Evolutionary conservation across 2,329 filamentous ascomycete species (phyloP).

Genomic region (Fusarium chaquense): DNA sequence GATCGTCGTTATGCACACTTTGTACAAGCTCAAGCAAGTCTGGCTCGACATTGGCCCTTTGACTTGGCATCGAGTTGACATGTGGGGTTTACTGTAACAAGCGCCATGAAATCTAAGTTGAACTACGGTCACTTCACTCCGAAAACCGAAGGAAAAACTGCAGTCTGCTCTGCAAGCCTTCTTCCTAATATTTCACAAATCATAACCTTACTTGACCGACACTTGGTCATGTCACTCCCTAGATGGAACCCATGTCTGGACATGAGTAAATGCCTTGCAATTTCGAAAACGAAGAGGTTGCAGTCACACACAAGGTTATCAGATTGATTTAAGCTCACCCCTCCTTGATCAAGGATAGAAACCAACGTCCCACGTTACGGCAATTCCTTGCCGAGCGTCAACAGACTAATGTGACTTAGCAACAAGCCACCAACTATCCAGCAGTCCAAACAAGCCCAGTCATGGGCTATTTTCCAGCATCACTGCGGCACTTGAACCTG

Average conservation of each 20-base stretch:
- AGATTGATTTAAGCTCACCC: slow-evolving; percentile 26
- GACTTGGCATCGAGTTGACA: slow-evolving; percentile 4
- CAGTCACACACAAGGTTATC: slow-evolving; percentile 11
- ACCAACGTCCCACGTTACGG: slow-evolving; percentile 39
- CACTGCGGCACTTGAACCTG: neutral
- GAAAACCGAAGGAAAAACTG: neutral
- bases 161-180: neutral
- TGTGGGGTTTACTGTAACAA: slow-evolving; percentile 21
- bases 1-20: neutral
- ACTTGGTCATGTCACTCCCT: neutral
- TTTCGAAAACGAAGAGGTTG: neutral
- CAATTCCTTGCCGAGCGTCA: slow-evolving; percentile 46
- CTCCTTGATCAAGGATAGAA: neutral
- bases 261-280: slow-evolving; percentile 5
- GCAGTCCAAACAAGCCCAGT: slow-evolving; percentile 18
- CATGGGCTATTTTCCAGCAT: slow-evolving; percentile 28
- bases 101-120: neutral
- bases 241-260: neutral
- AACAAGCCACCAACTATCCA: slow-evolving; percentile 38
- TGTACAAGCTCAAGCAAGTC: slow-evolving; percentile 8
- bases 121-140: slow-evolving; percentile 1
- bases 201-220: neutral
- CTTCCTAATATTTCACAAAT: neutral
- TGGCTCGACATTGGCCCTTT: slow-evolving; percentile 11
- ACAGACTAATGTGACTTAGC: slow-evolving; percentile 25